phyloP scores from a whole-genome alignment of 176 grass and related monocot species.

The Canna indica region DNA sequence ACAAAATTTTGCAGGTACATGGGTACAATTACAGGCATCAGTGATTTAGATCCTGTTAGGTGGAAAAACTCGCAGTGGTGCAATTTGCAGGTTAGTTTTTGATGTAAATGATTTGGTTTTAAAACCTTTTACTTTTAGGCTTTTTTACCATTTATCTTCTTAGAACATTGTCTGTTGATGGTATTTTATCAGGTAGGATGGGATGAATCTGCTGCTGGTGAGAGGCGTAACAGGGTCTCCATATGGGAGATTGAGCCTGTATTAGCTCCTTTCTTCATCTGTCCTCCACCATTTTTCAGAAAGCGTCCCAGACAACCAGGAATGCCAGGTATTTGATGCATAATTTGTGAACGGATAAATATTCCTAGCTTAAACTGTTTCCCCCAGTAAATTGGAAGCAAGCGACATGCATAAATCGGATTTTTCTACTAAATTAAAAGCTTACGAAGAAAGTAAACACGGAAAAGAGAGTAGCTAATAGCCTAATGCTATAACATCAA shows the following conservation, averaged over 20 bases:
- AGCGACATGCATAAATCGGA: background rate
- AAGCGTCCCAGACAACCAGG: constrained; percentile 60
- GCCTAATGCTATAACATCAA: too few species aligned
- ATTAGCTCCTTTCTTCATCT: constrained; percentile 72
- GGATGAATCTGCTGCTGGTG: constrained; percentile 73
- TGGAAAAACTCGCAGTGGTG: constrained; percentile 81
- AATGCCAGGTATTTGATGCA: constrained; percentile 16
- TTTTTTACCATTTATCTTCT: background rate
- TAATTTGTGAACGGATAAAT: background rate
- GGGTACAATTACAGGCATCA: constrained; percentile 81
- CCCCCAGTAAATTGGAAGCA: background rate
- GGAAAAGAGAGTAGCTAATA: too few species aligned
- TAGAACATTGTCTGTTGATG: constrained; percentile 1
- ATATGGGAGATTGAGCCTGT: constrained; percentile 78
- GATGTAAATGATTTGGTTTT: too few species aligned
- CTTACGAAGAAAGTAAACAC: background rate
- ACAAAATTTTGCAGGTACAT: constrained; percentile 52
- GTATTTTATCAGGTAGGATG: constrained; percentile 50
- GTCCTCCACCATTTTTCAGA: constrained; percentile 68
- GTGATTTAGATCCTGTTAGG: constrained; percentile 68
- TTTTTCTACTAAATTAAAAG: background rate
- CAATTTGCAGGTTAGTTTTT: constrained; percentile 54
- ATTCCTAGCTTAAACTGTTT: background rate
- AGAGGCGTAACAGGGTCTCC: constrained; percentile 68
- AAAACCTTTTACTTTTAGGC: background rate